Base-by-base conservation (phyloP, 257 asterid genomes). In the Cinchona pubescens region DNA sequence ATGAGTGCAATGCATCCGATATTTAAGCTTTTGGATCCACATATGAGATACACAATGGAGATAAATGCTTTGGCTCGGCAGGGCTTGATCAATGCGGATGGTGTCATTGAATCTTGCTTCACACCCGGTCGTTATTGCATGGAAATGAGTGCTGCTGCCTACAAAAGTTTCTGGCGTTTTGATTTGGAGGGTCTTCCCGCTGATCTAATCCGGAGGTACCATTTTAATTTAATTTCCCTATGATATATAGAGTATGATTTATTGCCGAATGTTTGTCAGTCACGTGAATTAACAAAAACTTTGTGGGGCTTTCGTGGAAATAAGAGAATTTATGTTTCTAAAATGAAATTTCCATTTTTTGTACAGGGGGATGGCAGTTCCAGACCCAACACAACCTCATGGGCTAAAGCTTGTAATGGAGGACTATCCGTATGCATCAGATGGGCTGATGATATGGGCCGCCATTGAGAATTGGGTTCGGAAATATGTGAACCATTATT, bases 71-170 rank as follows among this genome's bases (percentile, higher is more conserved):
- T 95, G 87, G 99, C 99, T 67, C 82, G 99, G 16, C 98, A 95
- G 79, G 78, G 76, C 79, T 85, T 95, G 90, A 83, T 95, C 74
- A 83, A 80, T 21, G 97, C 85, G 0, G 99, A 90, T 66, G 99
- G 97, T 14, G 97, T 95, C 68, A 92, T 95, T 42, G 99, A 95
- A 82, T 84, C 96, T 45, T 92, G 98, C 90, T 95, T 95, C 83
- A 89, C 97, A 43, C 97, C 98, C 0, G 98, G 98, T 32, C 96
- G 97, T 32, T 95, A 90, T 45, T 88, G 97, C 68, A 92, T 95
- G 99, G 99, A 95, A 69, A 85, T 95, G 43, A 90, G 98, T 49
- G 97, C 99, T 1, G 96, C 97, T 13, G 98, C 99, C 14, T 92
- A 95, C 81, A 90, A 90, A 76, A 86, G 10, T 59, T 75, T 27